These are phyloP conservation scores for Populus ilicifolia DNA, from an alignment of 345 rosid species.

Conservation along the genomic window DNA sequence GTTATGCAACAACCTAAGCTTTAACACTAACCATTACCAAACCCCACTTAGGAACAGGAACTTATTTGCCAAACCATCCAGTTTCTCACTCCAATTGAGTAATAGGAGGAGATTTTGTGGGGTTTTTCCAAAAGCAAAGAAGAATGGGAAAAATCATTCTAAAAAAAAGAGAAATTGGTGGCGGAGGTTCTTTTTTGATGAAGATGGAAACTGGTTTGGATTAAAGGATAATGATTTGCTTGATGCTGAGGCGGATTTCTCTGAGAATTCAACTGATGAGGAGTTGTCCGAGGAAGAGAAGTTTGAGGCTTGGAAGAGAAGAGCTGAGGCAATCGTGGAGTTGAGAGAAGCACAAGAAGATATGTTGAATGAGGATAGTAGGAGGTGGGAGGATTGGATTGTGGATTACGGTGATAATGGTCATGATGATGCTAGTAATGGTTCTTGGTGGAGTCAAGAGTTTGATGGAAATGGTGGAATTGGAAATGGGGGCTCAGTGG, in stretches of 20 bases:
- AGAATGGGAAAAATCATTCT: slow-evolving; percentile 22
- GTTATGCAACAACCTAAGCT: slow-evolving; percentile 41
- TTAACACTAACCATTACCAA: slow-evolving; percentile 28
- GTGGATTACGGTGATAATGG: slow-evolving; percentile 37
- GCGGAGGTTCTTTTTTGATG: slow-evolving; percentile 71
- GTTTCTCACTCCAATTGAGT: slow-evolving; percentile 21
- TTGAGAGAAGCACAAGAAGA: slow-evolving; percentile 80
- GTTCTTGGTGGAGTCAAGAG: slow-evolving; percentile 48
- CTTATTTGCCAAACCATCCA: background rate
- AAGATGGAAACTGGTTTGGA: slow-evolving; percentile 87
- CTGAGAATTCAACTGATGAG: slow-evolving; percentile 34
- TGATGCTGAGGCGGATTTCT: slow-evolving; percentile 27
- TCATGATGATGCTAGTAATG: background rate
- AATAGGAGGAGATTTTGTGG: slow-evolving; percentile 32
- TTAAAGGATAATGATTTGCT: slow-evolving; percentile 57
- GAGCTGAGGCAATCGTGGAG: slow-evolving; percentile 89
- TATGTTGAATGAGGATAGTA: slow-evolving; percentile 58
- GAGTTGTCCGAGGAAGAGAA: slow-evolving; percentile 53
- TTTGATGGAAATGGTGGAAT: slow-evolving; percentile 35
- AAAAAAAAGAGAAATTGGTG: slow-evolving; percentile 67
- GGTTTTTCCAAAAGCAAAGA: slow-evolving; percentile 46
- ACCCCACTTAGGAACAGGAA: slow-evolving; percentile 8
- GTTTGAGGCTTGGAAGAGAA: slow-evolving; percentile 87
- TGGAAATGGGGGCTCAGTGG: slow-evolving; percentile 24
- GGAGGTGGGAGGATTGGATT: slow-evolving; percentile 97